Evolutionary conservation across 2,329 filamentous ascomycete species (phyloP).

Genomic region (Xylariales sp.): DNA sequence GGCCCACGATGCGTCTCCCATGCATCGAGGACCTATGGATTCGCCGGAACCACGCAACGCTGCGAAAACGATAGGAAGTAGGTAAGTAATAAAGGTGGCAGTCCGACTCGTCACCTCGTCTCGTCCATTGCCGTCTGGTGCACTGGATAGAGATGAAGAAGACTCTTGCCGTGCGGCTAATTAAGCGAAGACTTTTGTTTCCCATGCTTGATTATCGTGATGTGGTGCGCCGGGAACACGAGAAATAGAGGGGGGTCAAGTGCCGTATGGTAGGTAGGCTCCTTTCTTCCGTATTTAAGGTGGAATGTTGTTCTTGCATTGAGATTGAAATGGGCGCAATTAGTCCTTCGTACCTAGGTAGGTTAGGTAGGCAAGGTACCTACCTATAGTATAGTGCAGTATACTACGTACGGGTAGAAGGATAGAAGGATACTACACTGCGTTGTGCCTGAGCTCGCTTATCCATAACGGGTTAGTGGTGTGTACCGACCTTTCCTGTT

Average conservation of each 20-base stretch:
- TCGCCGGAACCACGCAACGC: neutral
- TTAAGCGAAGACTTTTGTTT: conserved; percentile 1
- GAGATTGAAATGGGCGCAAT: conserved; percentile 5
- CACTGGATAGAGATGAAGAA: neutral
- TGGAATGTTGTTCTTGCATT: neutral
- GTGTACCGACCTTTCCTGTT: neutral
- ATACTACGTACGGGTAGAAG: too few relatives aligned
- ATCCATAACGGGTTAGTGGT: neutral
- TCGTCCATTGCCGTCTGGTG: neutral
- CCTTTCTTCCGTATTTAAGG: too few relatives aligned
- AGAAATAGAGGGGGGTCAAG: neutral
- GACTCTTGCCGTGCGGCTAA: neutral
- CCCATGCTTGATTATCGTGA: neutral
- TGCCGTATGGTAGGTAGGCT: neutral
- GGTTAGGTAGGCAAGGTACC: too few relatives aligned
- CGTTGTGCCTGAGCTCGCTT: too few relatives aligned
- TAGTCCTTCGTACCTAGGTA: neutral
- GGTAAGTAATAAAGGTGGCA: neutral
- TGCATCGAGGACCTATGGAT: conserved; percentile 13
- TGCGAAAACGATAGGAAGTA: neutral
- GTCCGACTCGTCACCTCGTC: neutral
- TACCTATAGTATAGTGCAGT: too few relatives aligned
- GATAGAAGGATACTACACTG: too few relatives aligned
- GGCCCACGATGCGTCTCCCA: conserved; percentile 8
- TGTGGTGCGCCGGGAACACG: neutral